Evolutionary conservation across 2,329 filamentous ascomycete species (phyloP).

Genomic region (Bipolaris cookei): DNA sequence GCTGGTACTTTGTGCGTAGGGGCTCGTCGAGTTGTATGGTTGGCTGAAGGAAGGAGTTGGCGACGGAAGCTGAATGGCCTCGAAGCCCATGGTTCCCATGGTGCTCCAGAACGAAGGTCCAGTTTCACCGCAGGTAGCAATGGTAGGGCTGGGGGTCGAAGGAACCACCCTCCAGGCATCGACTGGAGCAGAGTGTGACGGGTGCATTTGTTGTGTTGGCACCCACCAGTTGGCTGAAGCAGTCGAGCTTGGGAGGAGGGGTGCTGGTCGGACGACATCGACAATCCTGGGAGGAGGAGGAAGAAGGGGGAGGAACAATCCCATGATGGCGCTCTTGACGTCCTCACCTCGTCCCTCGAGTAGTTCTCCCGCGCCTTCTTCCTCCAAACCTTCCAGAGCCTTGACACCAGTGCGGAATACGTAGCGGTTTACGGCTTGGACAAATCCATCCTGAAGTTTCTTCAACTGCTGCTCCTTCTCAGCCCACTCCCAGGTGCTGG

Average conservation of each 20-base stretch:
- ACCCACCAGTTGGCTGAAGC: conserved; percentile 80
- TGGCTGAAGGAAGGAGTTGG: conserved; percentile 81
- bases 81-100: conserved; percentile 66
- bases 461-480: conserved; percentile 96
- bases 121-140: conserved; percentile 73
- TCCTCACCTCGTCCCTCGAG: conserved; percentile 90
- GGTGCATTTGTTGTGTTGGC: conserved; percentile 63
- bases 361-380: conserved; percentile 93
- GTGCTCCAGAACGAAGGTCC: conserved; percentile 78
- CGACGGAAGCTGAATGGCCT: conserved; percentile 74
- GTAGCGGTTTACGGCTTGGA: conserved; percentile 96
- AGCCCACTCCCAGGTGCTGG: conserved; percentile 90
- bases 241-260: conserved; percentile 83
- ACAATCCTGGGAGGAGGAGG: conserved; percentile 87
- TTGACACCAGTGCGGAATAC: conserved; percentile 89
- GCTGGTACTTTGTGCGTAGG: conserved; percentile 50
- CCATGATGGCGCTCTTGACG: conserved; percentile 85
- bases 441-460: conserved; percentile 95
- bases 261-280: conserved; percentile 85
- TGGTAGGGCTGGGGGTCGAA: conserved; percentile 78
- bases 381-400: conserved; percentile 92
- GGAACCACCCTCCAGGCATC: conserved; percentile 91
- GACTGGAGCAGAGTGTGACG: conserved; percentile 71
- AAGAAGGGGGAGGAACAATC: conserved; percentile 82
- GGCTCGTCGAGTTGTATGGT: conserved; percentile 54